These are phyloP conservation scores for Colletotrichum sublineola DNA, from an alignment of 2,329 filamentous ascomycete species.

Conservation along the genomic window DNA sequence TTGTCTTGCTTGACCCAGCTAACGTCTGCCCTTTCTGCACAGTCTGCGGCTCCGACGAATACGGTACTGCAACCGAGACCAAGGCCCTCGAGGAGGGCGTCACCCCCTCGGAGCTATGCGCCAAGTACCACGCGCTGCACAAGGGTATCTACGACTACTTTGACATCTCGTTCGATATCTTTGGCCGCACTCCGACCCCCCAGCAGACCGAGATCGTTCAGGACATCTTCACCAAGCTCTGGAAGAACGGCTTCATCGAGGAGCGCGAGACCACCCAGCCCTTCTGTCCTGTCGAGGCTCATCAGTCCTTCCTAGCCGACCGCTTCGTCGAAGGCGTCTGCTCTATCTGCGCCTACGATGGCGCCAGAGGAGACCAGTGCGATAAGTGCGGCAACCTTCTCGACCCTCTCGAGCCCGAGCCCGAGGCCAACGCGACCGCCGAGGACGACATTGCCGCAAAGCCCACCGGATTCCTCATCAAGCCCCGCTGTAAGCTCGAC, in stretches of 20 bases:
- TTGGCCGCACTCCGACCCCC: conserved; percentile 89
- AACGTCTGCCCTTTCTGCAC: not conserved
- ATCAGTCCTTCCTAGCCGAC: conserved; percentile 84
- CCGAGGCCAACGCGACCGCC: conserved; percentile 50
- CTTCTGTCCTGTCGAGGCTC: conserved; percentile 79
- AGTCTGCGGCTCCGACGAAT: conserved; percentile 77
- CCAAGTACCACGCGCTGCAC: conserved; percentile 93
- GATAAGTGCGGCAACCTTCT: conserved; percentile 77
- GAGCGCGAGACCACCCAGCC: conserved; percentile 91
- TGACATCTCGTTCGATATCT: conserved; percentile 93
- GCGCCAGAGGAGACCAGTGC: conserved; percentile 79
- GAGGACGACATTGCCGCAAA: conserved; percentile 50
- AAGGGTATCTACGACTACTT: conserved; percentile 97
- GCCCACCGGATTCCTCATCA: conserved; percentile 71
- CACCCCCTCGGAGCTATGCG: conserved; percentile 86
- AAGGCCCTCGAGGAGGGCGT: conserved; percentile 91
- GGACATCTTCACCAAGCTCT: conserved; percentile 88
- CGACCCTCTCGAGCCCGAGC: conserved; percentile 73
- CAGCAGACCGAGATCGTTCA: conserved; percentile 95
- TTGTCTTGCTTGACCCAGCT: not conserved
- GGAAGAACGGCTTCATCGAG: conserved; percentile 88
- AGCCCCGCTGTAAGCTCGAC: conserved; percentile 92
- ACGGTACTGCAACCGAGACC: conserved; percentile 95
- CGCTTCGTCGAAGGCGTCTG: conserved; percentile 87
- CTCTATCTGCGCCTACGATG: conserved; percentile 78